phyloP scores from a whole-genome alignment of 139 green algal species.

The Volvox reticuliferus region DNA sequence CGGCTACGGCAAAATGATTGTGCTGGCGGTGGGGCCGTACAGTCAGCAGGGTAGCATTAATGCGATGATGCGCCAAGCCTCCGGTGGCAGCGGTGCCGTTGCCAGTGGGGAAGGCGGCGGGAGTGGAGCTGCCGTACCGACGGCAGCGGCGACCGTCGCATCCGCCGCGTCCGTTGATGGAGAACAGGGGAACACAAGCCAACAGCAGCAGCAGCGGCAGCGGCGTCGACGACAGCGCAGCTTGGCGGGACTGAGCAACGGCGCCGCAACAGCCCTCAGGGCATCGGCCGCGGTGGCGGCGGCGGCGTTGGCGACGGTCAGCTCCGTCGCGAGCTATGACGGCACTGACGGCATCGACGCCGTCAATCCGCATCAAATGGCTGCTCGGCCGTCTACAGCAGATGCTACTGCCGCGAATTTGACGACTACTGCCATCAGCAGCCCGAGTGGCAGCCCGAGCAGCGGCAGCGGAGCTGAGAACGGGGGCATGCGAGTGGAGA shows the following conservation, averaged over 20 bases:
- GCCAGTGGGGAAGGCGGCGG: no score
- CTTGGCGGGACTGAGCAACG: background rate
- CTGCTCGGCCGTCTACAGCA: background rate
- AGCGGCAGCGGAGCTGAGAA: background rate
- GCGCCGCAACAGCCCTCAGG: background rate
- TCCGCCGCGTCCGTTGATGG: background rate
- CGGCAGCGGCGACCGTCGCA: background rate
- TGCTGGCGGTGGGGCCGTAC: slow-evolving; percentile 84
- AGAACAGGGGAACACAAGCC: background rate
- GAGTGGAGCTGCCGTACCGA: background rate
- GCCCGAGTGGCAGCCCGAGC: no score
- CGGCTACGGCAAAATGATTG: slow-evolving; percentile 82
- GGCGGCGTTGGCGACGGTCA: background rate
- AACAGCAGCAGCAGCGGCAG: background rate
- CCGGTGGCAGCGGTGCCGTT: background rate
- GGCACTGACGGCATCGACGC: background rate
- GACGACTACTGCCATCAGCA: background rate
- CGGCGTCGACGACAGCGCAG: background rate
- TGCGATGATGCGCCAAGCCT: background rate
- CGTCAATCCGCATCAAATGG: background rate
- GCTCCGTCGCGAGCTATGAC: slow-evolving; percentile 10
- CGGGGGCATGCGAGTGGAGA: slow-evolving; percentile 68
- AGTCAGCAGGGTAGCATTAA: slow-evolving; percentile 71
- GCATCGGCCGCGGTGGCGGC: slow-evolving; percentile 12
- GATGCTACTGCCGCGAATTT: background rate